Evolutionary conservation across 2,329 filamentous ascomycete genomes (phyloP).

Genomic region (Colletotrichum higginsianum): DNA sequence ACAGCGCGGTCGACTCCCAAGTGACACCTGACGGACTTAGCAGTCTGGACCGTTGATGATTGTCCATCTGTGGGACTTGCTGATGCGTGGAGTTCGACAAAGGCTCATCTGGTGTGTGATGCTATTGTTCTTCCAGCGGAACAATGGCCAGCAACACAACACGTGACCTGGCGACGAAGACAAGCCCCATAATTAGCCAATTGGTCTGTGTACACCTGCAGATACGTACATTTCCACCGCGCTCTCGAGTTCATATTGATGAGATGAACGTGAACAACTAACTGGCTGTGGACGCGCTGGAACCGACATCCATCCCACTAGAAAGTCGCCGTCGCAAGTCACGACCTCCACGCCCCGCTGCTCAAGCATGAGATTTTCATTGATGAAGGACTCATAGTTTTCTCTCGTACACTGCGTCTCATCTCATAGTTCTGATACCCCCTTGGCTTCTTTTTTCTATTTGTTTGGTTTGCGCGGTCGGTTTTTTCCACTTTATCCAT

Average conservation of each 20-base stretch:
- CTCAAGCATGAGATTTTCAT: constrained; percentile 26
- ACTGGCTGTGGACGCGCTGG: constrained; percentile 16
- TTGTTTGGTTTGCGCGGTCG: not conserved
- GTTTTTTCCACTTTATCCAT: not conserved
- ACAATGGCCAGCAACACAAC: not conserved
- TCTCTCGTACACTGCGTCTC: not conserved
- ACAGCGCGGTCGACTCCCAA: not conserved
- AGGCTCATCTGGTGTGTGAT: not conserved
- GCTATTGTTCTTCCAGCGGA: not conserved
- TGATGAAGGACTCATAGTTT: not conserved
- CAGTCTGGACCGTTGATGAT: not conserved
- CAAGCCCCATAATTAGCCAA: not conserved
- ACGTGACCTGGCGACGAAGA: constrained; percentile 11
- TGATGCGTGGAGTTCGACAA: not conserved
- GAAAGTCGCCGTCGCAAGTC: constrained; percentile 6
- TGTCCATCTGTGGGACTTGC: not conserved
- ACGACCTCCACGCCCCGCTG: not conserved
- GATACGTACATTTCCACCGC: constrained; percentile 29
- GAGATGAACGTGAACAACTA: constrained; percentile 8
- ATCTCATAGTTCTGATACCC: constrained; percentile 21
- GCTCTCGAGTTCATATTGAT: constrained; percentile 26
- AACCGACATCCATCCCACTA: constrained; percentile 23
- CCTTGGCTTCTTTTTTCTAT: constrained; percentile 8
- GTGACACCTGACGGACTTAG: no score
- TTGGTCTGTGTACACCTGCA: constrained; percentile 2